These are phyloP conservation scores for Jatropha multifida DNA, from an alignment of 441 rosid genomes.

Conservation along the genomic window DNA sequence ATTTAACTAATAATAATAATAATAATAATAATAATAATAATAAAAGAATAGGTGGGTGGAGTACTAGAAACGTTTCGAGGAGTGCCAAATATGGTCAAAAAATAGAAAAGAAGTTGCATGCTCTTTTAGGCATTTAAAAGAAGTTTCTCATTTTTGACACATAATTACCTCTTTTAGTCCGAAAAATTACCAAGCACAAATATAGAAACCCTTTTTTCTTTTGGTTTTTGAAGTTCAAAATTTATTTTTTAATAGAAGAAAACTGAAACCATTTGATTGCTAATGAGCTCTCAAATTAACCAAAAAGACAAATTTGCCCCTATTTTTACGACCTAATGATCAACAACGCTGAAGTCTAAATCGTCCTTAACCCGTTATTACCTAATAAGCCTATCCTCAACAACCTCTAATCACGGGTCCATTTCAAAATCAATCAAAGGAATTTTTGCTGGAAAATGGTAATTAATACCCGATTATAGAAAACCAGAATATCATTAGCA, in stretches of 20 bases:
- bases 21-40: no score
- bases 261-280: neutral
- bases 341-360: neutral
- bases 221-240: neutral
- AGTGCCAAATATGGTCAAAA: no score
- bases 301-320: neutral
- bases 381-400: neutral
- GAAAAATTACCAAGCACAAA: no score
- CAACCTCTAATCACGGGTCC: constrained; percentile 8
- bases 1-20: no score
- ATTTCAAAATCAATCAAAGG: constrained; percentile 5
- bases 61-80: no score
- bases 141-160: neutral
- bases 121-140: neutral
- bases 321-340: neutral
- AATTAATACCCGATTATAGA: constrained; percentile 13
- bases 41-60: no score
- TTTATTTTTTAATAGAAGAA: neutral
- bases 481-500: constrained; percentile 20
- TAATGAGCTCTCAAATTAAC: neutral
- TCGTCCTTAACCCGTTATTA: constrained; percentile 1
- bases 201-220: neutral
- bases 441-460: constrained; percentile 4
- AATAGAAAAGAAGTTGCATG: neutral
- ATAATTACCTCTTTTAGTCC: neutral